Conservation (phyloP, 2,329 filamentous ascomycete genomes). For the Hypoxylon sp. region DNA sequence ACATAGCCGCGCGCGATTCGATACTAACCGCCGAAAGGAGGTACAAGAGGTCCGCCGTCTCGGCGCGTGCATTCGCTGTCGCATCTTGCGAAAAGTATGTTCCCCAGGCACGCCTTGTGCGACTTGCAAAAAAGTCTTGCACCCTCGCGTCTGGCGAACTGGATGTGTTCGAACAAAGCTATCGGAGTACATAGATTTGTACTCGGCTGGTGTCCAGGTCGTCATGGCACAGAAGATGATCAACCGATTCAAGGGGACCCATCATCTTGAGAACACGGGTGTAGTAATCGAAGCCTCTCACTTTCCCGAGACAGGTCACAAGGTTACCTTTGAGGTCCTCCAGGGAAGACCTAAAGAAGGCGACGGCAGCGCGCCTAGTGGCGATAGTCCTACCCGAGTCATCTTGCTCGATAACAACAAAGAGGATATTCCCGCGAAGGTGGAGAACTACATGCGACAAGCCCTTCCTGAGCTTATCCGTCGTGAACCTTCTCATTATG, state of each 20-base stretch:
- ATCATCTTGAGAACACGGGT: conserved; percentile 59
- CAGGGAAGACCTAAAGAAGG: conserved; percentile 49
- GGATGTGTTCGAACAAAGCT: conserved; percentile 70
- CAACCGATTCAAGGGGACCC: conserved; percentile 61
- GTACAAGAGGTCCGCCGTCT: conserved; percentile 71
- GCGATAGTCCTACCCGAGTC: conserved; percentile 45
- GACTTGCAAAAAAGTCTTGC: conserved; percentile 69
- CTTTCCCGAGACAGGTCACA: conserved; percentile 61
- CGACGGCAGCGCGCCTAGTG: conserved; percentile 42
- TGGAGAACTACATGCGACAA: conserved; percentile 68
- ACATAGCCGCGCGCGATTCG: conserved; percentile 66
- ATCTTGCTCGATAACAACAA: conserved; percentile 69
- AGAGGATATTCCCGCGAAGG: conserved; percentile 66
- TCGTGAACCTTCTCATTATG: conserved; percentile 67
- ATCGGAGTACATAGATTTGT: conserved; percentile 68
- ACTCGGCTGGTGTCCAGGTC: conserved; percentile 70
- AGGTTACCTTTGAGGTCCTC: conserved; percentile 54
- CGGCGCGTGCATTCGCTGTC: conserved; percentile 71
- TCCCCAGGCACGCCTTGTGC: conserved; percentile 70
- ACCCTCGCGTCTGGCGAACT: conserved; percentile 70
- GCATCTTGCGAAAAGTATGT: conserved; percentile 72
- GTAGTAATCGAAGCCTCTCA: conserved; percentile 66
- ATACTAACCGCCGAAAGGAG: conserved; percentile 66
- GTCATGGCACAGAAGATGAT: conserved; percentile 68
- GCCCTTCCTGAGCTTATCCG: conserved; percentile 66